These are phyloP conservation scores for Cordyceps cateniannulata DNA, from an alignment of 2,329 filamentous ascomycete genomes.

Conservation along the genomic window DNA sequence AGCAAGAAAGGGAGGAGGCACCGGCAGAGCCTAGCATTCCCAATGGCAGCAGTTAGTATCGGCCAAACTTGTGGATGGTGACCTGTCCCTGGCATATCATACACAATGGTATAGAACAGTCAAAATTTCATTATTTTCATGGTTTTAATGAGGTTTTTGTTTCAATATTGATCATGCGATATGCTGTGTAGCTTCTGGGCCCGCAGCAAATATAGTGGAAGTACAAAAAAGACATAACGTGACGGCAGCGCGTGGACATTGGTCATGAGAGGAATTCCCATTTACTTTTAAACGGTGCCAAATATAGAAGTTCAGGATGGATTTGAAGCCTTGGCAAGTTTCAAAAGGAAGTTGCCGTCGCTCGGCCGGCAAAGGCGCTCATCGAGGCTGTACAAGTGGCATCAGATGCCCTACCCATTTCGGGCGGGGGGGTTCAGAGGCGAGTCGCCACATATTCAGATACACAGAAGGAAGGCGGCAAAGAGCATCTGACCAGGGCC, in stretches of 20 bases:
- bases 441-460: too few species aligned
- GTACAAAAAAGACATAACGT: neutral
- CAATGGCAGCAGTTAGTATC: too few species aligned
- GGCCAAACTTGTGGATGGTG: too few species aligned
- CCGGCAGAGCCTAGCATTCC: too few species aligned
- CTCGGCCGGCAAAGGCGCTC: neutral
- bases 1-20: neutral
- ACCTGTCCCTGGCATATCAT: neutral
- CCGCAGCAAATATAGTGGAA: neutral
- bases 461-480: too few species aligned
- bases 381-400: neutral
- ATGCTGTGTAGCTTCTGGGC: neutral
- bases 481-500: neutral
- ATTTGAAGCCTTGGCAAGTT: neutral
- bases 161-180: neutral
- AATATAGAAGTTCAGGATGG: neutral
- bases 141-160: too few species aligned
- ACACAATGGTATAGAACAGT: too few species aligned
- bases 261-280: neutral
- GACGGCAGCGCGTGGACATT: slow-evolving; percentile 2
- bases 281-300: neutral
- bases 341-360: neutral
- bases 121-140: too few species aligned
- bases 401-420: neutral
- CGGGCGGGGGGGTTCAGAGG: neutral